phyloP scores from a whole-genome alignment of 208 protist genomes.

The Acanthamoeba lugdunensis region DNA sequence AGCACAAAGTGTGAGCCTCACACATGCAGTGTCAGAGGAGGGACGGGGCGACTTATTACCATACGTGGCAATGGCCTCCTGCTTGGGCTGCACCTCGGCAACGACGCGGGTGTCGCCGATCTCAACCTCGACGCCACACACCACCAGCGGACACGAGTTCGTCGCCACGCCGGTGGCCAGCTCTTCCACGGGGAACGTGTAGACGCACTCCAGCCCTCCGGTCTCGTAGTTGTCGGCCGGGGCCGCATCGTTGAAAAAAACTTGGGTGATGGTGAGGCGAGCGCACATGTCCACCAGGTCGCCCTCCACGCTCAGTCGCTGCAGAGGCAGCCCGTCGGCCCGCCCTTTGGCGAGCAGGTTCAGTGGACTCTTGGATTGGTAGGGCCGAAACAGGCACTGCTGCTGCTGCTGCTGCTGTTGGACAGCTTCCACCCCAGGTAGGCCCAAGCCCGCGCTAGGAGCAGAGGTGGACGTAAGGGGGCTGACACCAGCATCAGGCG shows the following conservation, averaged over 20 bases:
- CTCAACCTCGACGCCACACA: slow-evolving; percentile 15
- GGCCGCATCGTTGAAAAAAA: not conserved
- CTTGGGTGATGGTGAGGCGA: not conserved
- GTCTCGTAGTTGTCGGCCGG: not conserved
- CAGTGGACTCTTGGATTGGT: not conserved
- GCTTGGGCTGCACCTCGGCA: not conserved
- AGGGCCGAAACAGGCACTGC: not conserved
- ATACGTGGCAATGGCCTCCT: slow-evolving; percentile 12
- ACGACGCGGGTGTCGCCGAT: not conserved
- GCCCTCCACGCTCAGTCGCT: not conserved
- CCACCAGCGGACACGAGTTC: not conserved
- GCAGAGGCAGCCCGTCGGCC: not conserved
- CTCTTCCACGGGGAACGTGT: not conserved
- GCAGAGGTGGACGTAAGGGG: not conserved
- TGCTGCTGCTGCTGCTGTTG: not conserved
- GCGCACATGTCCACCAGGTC: not conserved
- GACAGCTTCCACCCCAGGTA: not conserved
- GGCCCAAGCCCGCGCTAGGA: not conserved
- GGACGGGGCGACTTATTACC: too few species aligned
- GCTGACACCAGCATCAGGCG: not conserved
- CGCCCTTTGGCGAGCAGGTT: not conserved
- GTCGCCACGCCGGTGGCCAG: not conserved
- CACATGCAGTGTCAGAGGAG: not conserved
- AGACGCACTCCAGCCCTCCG: not conserved
- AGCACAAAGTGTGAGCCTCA: not conserved